These are phyloP conservation scores for Hibiscus tridactylites DNA, from an alignment of 345 rosid genomes.

Conservation along the genomic window DNA sequence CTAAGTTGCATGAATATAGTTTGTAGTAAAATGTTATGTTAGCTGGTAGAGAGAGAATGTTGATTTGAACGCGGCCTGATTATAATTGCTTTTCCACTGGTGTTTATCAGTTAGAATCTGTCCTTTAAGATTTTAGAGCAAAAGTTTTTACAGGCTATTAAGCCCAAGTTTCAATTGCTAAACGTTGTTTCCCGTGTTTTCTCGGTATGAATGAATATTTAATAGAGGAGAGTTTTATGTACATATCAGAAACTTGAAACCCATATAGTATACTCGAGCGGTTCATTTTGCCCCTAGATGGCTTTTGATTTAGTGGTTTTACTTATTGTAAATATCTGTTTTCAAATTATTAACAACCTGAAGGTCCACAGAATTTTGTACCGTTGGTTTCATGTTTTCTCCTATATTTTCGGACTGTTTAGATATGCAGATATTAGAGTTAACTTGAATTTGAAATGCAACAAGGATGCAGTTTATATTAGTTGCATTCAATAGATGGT, in stretches of 20 bases:
- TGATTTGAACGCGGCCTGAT: not conserved
- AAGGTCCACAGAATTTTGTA: not conserved
- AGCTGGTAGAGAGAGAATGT: not conserved
- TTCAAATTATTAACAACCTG: not conserved
- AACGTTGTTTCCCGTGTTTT: not conserved
- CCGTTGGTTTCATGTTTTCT: not conserved
- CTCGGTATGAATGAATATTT: not conserved
- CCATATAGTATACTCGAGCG: not conserved
- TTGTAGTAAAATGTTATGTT: not conserved
- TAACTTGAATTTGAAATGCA: not conserved
- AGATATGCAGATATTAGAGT: not conserved
- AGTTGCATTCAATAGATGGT: not conserved
- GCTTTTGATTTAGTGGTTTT: not conserved
- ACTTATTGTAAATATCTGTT: not conserved
- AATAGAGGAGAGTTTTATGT: not conserved
- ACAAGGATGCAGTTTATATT: not conserved
- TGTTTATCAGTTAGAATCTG: not conserved
- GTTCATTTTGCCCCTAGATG: not conserved
- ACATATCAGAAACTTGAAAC: not conserved
- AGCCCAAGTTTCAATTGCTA: not conserved
- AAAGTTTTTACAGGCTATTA: not conserved
- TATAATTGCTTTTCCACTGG: not conserved
- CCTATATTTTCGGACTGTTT: not conserved
- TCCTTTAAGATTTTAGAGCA: not conserved
- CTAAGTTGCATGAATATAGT: too few relatives aligned